phyloP scores from a whole-genome alignment of 495 filamentous ascomycete genomes.

The Aspergillus avenaceus region DNA sequence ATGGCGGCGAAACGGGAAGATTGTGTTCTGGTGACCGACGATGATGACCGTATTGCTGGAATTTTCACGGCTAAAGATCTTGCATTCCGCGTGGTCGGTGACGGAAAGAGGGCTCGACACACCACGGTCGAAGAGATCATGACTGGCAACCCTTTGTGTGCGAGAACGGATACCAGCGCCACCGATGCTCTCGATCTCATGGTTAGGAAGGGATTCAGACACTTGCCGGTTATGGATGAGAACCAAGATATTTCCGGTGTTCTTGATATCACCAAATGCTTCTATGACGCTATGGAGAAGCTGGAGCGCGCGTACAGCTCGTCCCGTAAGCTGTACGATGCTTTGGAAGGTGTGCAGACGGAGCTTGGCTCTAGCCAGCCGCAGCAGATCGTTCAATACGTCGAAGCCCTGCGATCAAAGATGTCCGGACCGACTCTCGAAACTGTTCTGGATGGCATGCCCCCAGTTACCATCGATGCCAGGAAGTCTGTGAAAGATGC shows the following conservation, averaged over 20 bases:
- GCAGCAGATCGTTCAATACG: constrained; percentile 97
- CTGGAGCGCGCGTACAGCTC: constrained; percentile 94
- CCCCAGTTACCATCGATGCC: constrained; percentile 91
- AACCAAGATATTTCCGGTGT: constrained; percentile 99
- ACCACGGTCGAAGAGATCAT: constrained; percentile 97
- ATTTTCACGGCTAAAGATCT: constrained; percentile 99
- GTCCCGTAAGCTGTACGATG: constrained; percentile 93
- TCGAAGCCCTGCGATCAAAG: constrained; percentile 88
- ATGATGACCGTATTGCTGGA: constrained; percentile 94
- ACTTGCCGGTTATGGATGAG: constrained; percentile 98
- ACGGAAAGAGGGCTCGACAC: constrained; percentile 83
- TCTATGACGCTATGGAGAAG: constrained; percentile 99
- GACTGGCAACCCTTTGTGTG: constrained; percentile 98
- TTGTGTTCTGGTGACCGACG: constrained; percentile 97
- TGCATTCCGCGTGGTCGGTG: constrained; percentile 92
- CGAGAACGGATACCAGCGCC: constrained; percentile 94
- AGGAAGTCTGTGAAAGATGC: constrained; percentile 95
- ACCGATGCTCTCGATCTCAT: constrained; percentile 97
- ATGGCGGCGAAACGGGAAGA: constrained; percentile 99
- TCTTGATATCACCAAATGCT: constrained; percentile 98
- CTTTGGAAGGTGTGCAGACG: constrained; percentile 96
- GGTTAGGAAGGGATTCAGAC: constrained; percentile 96
- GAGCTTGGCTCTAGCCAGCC: constrained; percentile 95
- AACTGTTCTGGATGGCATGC: constrained; percentile 85
- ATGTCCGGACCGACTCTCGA: constrained; percentile 98